Conservation (phyloP, 2,329 filamentous ascomycete species). For the Blastomyces parvus region DNA sequence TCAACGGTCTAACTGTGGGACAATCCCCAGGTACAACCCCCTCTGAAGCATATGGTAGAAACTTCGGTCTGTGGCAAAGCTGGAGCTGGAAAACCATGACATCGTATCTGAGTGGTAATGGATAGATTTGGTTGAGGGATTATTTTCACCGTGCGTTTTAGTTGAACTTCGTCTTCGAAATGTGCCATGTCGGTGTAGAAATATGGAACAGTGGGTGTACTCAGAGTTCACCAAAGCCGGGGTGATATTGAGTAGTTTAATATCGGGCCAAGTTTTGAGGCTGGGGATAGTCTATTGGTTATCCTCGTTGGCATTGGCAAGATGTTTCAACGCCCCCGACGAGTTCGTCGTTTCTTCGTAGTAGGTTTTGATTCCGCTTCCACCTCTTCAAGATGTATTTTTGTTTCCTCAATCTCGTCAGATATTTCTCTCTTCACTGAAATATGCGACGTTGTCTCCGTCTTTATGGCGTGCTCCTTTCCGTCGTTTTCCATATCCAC, state of each 20-base stretch:
- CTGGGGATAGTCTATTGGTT: not conserved
- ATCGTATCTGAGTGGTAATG: conserved; percentile 47
- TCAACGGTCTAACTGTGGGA: conserved; percentile 28
- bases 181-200: conserved; percentile 9
- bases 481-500: conserved; percentile 16
- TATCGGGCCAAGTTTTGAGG: not conserved
- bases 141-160: conserved; percentile 31
- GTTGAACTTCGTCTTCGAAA: conserved; percentile 30
- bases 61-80: conserved; percentile 40
- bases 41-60: conserved; percentile 41
- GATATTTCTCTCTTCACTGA: conserved; percentile 11
- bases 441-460: not conserved
- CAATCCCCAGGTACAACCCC: conserved; percentile 32
- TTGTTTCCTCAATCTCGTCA: conserved; percentile 7
- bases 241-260: not conserved
- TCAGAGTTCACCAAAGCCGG: not conserved
- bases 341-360: conserved; percentile 12
- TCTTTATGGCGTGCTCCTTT: not conserved
- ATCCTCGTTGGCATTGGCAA: not conserved
- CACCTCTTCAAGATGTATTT: not conserved
- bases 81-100: conserved; percentile 37
- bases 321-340: conserved; percentile 5
- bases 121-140: conserved; percentile 41
- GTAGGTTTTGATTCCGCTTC: not conserved
- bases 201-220: conserved; percentile 1